phyloP scores from a whole-genome alignment of 805 yeast genomes.

The Naumovozyma dairenensis region DNA sequence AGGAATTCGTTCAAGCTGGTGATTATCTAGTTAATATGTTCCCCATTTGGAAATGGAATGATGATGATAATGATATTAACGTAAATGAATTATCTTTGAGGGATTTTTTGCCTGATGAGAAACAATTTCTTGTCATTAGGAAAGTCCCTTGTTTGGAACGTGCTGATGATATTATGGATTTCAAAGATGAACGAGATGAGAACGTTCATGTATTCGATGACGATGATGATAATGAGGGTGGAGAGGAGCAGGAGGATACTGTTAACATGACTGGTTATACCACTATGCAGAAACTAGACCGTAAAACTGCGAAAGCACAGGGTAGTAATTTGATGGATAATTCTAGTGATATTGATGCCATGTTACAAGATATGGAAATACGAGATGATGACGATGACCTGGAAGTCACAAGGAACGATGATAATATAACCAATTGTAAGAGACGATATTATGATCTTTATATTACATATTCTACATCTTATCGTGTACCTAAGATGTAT shows the following conservation, averaged over 20 bases:
- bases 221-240: constrained; percentile 34
- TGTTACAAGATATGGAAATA: constrained; percentile 22
- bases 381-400: constrained; percentile 36
- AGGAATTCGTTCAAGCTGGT: constrained; percentile 89
- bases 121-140: constrained; percentile 77
- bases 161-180: constrained; percentile 44
- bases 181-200: constrained; percentile 31
- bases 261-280: neutral
- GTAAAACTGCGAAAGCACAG: neutral
- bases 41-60: constrained; percentile 93
- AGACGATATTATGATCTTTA: constrained; percentile 77
- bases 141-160: constrained; percentile 82
- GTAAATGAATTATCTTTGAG: constrained; percentile 29
- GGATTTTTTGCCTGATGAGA: constrained; percentile 74
- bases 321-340: constrained; percentile 2
- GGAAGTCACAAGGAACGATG: constrained; percentile 33
- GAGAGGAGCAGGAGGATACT: constrained; percentile 31
- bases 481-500: constrained; percentile 91
- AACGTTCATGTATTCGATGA: constrained; percentile 25
- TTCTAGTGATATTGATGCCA: constrained; percentile 20
- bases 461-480: constrained; percentile 88
- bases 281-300: constrained; percentile 2
- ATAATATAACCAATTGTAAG: constrained; percentile 29
- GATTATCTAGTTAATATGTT: constrained; percentile 84
- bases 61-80: constrained; percentile 38